Percentiles rank a stretch among this genome's conserved stretches.
phyloP scores from a whole-genome alignment of 345 rosid species.

The Trapa bicornis region DNA sequence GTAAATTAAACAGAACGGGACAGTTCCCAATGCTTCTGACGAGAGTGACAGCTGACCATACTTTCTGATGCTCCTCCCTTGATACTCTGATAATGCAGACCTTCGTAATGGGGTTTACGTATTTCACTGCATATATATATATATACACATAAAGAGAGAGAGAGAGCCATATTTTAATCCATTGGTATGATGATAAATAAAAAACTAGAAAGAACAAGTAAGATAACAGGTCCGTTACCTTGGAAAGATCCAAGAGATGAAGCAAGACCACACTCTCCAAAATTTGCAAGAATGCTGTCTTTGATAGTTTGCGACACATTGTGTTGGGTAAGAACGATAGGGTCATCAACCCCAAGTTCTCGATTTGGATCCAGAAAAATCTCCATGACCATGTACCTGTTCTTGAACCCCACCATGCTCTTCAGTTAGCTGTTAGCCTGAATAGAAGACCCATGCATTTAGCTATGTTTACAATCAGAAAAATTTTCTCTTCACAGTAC shows the following conservation, averaged over 20 bases:
- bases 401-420: conserved; percentile 67
- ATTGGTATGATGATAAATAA: background rate
- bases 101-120: conserved; percentile 67
- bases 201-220: background rate
- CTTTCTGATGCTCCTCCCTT: conserved; percentile 55
- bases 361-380: conserved; percentile 58
- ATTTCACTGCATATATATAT: conserved; percentile 32
- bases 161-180: background rate
- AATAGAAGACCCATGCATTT: background rate
- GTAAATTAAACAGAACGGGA: conserved; percentile 50
- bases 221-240: conserved; percentile 11
- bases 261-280: conserved; percentile 67
- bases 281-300: conserved; percentile 55
- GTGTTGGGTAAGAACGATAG: conserved; percentile 52
- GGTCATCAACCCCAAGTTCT: conserved; percentile 34
- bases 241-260: conserved; percentile 58
- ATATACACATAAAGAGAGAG: background rate
- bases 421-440: background rate
- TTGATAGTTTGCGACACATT: conserved; percentile 50
- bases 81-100: conserved; percentile 55
- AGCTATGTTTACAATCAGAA: background rate
- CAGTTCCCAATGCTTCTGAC: conserved; percentile 52
- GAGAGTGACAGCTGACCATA: conserved; percentile 71
- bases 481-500: background rate
- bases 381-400: conserved; percentile 67